Evolutionary conservation across 352 stramenopile genomes (phyloP).

Genomic region (Phytopythium ostracodes): DNA sequence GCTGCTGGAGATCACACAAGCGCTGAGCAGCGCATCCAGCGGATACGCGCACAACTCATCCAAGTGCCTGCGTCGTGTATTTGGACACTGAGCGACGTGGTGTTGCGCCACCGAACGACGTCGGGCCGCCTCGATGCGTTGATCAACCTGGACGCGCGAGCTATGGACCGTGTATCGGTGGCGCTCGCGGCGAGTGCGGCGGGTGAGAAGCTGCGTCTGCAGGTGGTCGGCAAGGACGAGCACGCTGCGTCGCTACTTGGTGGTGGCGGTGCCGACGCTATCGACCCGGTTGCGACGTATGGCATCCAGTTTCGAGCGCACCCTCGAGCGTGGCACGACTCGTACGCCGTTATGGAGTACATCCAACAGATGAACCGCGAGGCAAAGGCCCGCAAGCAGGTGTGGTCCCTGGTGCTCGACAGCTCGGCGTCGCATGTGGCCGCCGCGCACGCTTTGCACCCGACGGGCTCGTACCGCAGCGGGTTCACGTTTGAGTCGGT

Average conservation of each 20-base stretch:
- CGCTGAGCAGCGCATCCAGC: slow-evolving; percentile 38
- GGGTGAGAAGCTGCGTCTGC: slow-evolving; percentile 58
- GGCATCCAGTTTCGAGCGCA: slow-evolving; percentile 45
- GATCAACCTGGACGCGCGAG: slow-evolving; percentile 45
- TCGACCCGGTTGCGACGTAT: slow-evolving; percentile 29
- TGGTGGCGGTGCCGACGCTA: slow-evolving; percentile 11
- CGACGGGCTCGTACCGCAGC: slow-evolving; percentile 46
- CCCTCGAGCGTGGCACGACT: slow-evolving; percentile 46
- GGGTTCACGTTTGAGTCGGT: slow-evolving; percentile 65
- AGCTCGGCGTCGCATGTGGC: slow-evolving; percentile 60
- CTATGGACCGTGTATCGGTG: slow-evolving; percentile 48
- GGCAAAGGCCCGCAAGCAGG: slow-evolving; percentile 46
- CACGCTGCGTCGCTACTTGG: slow-evolving; percentile 25
- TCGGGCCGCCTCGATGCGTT: slow-evolving; percentile 26
- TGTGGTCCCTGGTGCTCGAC: slow-evolving; percentile 71
- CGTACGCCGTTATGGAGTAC: slow-evolving; percentile 42
- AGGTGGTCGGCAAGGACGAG: slow-evolving; percentile 49
- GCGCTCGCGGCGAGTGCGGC: slow-evolving; percentile 52
- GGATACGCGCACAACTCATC: slow-evolving; percentile 45
- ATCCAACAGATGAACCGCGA: slow-evolving; percentile 60
- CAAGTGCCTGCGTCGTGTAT: slow-evolving; percentile 52
- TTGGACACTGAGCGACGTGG: slow-evolving; percentile 67
- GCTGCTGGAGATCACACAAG: slow-evolving; percentile 16
- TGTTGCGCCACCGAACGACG: slow-evolving; percentile 43
- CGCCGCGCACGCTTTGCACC: slow-evolving; percentile 55